Base-by-base conservation (phyloP, 768 basidiomycete species). In the Coprinopsis strossmayeri region DNA sequence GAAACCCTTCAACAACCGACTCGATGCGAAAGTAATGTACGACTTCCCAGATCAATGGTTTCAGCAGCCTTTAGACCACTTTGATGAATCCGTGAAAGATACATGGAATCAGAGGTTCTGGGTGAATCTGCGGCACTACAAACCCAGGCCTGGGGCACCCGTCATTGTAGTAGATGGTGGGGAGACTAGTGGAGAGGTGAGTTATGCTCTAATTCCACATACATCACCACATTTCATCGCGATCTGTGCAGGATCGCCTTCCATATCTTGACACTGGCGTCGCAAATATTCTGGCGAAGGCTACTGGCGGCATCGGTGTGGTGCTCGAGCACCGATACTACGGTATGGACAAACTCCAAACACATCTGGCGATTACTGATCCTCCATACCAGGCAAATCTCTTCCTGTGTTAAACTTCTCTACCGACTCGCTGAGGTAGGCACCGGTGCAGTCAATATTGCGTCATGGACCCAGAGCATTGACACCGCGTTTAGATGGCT, bases 321-420 rank as follows among this genome's bases (percentile, higher is more conserved):
- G 79, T 97, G n/a, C 72, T 97, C 27, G 93, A 97, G 62, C 93
- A 97, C 64, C 78, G 93, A 53, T 92, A 87, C 63, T 95, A 95
- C 61, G 91, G 92, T 73, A 53, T 28, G 61, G 26, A 17, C 18
- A 13, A 5, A 18, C 49, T 26, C 13, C 10, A 2, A 28, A 18
- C 20, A 5, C 9, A n/a, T 17, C 28, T 27, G 11, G 20, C 4
- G 4, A 20, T 25, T 25, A n/a, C n/a, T 28, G 5, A 11, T 5
- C 5, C 37, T 47, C 12, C 42, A 13, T 11, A 12, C n/a, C 30
- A 55, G 54, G 55, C 23, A 49, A 47, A 32, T 56, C 55, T 0
- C 45, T 56, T 20, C 50, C 55, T 10, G 55, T 56, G 10, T 27
- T 50, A 15, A 56, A 56, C 48, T 49, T 56, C 23, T 53, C 55